phyloP scores from a whole-genome alignment of 495 filamentous ascomycete genomes.

The Massariosphaeria phaeospora region DNA sequence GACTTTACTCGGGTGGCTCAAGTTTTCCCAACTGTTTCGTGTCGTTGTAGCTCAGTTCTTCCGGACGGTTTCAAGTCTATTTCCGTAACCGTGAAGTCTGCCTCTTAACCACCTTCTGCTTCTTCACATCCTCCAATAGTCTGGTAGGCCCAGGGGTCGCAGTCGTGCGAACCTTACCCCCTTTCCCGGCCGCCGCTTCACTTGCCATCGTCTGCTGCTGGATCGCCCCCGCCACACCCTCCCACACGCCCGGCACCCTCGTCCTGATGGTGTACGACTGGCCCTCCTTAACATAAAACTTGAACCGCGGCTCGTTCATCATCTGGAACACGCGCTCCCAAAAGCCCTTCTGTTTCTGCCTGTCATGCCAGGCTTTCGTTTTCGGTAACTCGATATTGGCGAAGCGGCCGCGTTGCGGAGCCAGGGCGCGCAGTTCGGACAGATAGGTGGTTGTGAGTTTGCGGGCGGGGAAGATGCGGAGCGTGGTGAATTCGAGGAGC shows the following conservation, averaged over 20 bases:
- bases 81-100: constrained; percentile 8
- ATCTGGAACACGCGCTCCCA: neutral
- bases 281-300: constrained; percentile 28
- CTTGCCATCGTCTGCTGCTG: constrained; percentile 1
- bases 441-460: constrained; percentile 1
- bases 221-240: constrained; percentile 11
- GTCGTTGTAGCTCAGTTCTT: neutral
- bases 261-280: constrained; percentile 11
- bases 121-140: neutral
- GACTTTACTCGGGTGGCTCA: neutral
- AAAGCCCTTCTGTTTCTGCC: neutral
- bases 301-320: constrained; percentile 13
- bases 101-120: constrained; percentile 9
- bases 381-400: constrained; percentile 22
- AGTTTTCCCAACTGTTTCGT: neutral
- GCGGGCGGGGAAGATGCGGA: constrained; percentile 12
- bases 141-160: neutral
- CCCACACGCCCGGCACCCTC: constrained; percentile 21
- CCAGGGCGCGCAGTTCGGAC: constrained; percentile 14
- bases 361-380: neutral
- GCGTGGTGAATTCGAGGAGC: constrained; percentile 14
- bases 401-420: neutral
- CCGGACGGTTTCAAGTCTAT: too few species aligned
- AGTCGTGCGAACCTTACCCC: neutral
- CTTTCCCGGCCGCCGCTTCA: neutral